Evolutionary conservation across 768 basidiomycete species (phyloP).

Genomic region (Trametes maxima): DNA sequence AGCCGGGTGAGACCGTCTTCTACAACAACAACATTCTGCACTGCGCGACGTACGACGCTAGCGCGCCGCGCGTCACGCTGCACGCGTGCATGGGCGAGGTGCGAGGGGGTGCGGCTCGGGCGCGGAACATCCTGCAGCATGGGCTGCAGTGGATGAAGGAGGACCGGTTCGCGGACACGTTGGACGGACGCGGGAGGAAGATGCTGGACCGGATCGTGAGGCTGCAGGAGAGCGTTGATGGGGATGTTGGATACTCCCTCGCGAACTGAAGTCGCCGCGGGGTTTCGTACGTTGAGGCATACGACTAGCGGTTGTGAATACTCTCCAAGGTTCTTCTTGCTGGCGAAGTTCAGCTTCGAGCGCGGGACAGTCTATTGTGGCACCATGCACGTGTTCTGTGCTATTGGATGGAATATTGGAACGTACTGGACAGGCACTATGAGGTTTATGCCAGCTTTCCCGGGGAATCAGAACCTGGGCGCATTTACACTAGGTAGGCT

Average conservation of each 20-base stretch:
- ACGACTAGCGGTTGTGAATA: background rate
- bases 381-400: too few relatives aligned
- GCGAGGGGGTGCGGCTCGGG: conserved; percentile 61
- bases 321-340: background rate
- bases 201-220: conserved; percentile 64
- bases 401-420: too few relatives aligned
- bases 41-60: conserved; percentile 62
- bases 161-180: conserved; percentile 44
- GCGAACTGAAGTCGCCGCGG: conserved; percentile 21
- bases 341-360: too few relatives aligned
- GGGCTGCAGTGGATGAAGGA: conserved; percentile 71
- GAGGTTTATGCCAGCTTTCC: too few relatives aligned
- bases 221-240: conserved; percentile 48
- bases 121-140: conserved; percentile 76
- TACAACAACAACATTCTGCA: conserved; percentile 83
- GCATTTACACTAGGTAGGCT: too few relatives aligned
- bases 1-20: conserved; percentile 75
- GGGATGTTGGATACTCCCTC: conserved; percentile 58
- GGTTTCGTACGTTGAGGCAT: too few relatives aligned
- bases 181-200: conserved; percentile 47
- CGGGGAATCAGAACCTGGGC: too few relatives aligned
- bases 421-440: too few relatives aligned
- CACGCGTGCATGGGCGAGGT: conserved; percentile 70
- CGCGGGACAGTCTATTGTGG: too few relatives aligned
- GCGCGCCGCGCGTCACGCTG: conserved; percentile 58